A percentile compares a stretch with the other conserved stretches of the same genome.
Evolutionary conservation across 75 land plant genomes (phyloP).

Genomic region (Pinus albicaulis): DNA sequence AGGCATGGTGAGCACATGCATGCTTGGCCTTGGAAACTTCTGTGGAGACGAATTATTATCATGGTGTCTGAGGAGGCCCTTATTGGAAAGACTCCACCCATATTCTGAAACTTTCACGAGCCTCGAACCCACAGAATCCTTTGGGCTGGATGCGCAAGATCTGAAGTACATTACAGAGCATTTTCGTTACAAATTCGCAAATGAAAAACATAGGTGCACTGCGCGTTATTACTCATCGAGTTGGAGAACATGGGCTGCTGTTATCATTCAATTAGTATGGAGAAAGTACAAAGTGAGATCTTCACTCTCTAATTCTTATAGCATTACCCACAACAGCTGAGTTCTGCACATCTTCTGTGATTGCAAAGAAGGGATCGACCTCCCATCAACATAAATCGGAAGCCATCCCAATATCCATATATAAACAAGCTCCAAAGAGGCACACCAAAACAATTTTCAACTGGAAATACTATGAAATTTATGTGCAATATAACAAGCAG

Average conservation of each 20-base stretch:
- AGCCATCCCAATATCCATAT: too few relatives aligned
- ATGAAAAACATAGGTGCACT: slow-evolving; percentile 65
- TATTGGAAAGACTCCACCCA: slow-evolving; percentile 67
- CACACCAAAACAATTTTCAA: too few relatives aligned
- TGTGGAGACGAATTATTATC: slow-evolving; percentile 87
- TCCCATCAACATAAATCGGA: too few relatives aligned
- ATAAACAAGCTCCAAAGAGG: too few relatives aligned
- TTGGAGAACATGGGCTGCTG: slow-evolving; percentile 95
- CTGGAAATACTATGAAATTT: too few relatives aligned
- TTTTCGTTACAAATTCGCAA: slow-evolving; percentile 70
- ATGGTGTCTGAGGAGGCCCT: slow-evolving; percentile 81
- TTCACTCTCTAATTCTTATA: background rate
- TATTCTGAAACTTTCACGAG: slow-evolving; percentile 74
- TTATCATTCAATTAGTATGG: slow-evolving; percentile 89
- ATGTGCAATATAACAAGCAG: too few relatives aligned
- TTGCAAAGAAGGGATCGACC: too few relatives aligned
- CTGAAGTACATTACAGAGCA: slow-evolving; percentile 78
- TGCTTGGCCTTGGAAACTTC: slow-evolving; percentile 76
- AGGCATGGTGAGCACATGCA: slow-evolving; percentile 57
- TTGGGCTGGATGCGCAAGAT: slow-evolving; percentile 60
- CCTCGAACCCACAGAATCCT: slow-evolving; percentile 72
- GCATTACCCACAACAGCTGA: too few relatives aligned
- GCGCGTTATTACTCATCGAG: slow-evolving; percentile 62
- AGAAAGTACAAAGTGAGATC: slow-evolving; percentile 49
- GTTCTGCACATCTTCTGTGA: too few relatives aligned